Evolutionary conservation across 1,284 basidiomycete species (phyloP).

Genomic region (Coriolopsis trogii): DNA sequence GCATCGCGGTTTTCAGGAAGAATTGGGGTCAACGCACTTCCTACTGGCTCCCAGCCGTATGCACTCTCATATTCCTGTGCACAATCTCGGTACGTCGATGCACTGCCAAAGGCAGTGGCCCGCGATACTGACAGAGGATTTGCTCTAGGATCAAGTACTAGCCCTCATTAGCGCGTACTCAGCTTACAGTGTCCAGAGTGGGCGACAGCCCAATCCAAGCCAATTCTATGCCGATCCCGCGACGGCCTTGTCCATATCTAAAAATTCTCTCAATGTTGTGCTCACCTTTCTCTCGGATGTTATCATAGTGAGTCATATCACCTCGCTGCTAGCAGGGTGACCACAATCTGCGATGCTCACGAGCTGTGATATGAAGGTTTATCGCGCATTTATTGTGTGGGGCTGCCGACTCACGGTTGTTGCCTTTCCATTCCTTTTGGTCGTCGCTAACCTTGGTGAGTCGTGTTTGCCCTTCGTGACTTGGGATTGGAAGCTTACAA

Average conservation of each 20-base stretch:
- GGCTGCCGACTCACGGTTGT: not conserved
- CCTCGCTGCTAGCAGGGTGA: not conserved
- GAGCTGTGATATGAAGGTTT: not conserved
- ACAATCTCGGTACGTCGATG: not conserved
- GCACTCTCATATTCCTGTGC: not conserved
- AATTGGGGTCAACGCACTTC: not conserved
- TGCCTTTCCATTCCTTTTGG: not conserved
- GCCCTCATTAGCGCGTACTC: not conserved
- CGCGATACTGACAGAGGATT: not conserved
- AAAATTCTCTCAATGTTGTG: conserved; percentile 1
- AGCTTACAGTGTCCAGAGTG: not conserved
- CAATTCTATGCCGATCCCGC: not conserved
- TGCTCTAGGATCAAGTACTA: not conserved
- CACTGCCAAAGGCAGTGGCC: not conserved
- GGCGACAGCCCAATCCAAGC: not conserved
- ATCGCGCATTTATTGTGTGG: conserved; percentile 7
- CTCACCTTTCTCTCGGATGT: conserved; percentile 2
- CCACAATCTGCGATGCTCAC: not conserved
- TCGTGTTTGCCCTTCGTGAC: not conserved
- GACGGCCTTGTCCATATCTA: not conserved
- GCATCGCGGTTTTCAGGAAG: not conserved
- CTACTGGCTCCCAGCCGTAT: not conserved
- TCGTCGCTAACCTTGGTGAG: not conserved
- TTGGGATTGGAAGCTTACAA: not conserved
- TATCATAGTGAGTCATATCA: not conserved